Evolutionary conservation across 306 rosid genomes (phyloP).

Genomic region (Casuarina equisetifolia): DNA sequence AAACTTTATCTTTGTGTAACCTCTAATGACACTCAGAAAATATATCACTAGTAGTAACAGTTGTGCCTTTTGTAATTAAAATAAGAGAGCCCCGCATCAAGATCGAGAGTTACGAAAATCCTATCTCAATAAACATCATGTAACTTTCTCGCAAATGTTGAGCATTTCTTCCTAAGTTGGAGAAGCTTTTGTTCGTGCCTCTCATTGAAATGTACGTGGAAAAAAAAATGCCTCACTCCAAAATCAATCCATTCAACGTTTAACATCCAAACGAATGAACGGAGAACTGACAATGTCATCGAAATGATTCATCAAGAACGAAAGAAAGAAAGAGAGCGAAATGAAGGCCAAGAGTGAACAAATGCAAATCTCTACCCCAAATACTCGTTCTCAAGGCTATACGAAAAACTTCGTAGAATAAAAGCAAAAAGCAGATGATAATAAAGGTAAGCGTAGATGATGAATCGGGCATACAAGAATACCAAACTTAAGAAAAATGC

Average conservation of each 20-base stretch:
- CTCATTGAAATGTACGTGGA: no score
- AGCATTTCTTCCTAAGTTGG: no score
- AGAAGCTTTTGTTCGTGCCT: no score
- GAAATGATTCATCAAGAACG: slow-evolving; percentile 1
- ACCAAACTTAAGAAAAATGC: background rate
- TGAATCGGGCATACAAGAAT: background rate
- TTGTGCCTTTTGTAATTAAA: background rate
- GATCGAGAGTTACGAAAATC: background rate
- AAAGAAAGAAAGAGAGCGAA: background rate
- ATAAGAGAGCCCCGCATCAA: background rate
- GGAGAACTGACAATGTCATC: slow-evolving; percentile 9
- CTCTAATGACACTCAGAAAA: no score
- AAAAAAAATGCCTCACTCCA: slow-evolving; percentile 9
- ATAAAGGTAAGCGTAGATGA: no score
- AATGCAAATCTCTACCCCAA: background rate
- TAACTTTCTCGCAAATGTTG: background rate
- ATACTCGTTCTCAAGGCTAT: no score
- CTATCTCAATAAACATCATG: slow-evolving; percentile 19
- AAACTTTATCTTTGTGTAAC: background rate
- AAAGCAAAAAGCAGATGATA: no score
- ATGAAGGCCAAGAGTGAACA: background rate
- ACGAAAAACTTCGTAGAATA: no score
- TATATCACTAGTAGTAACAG: no score
- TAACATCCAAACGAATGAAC: slow-evolving; percentile 14
- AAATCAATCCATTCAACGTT: background rate